Conservation (phyloP, 257 asterid species). For the Lycium barbarum region DNA sequence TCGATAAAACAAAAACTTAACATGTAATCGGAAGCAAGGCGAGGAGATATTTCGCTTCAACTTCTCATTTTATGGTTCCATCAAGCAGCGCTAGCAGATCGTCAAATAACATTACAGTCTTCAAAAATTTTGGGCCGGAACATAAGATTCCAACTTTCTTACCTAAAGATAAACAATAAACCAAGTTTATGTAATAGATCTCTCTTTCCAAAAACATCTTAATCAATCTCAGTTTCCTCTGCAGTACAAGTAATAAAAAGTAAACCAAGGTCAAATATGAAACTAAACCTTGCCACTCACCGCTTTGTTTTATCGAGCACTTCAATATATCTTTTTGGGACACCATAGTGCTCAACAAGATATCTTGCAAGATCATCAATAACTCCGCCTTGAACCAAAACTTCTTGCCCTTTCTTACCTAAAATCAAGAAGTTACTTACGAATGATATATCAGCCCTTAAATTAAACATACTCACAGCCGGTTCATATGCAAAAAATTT, state of each 20-base stretch:
- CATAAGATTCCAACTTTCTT: background rate
- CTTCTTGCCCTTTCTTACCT: conserved; percentile 96
- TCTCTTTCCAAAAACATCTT: background rate
- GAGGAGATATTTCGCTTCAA: background rate
- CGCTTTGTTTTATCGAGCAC: conserved; percentile 88
- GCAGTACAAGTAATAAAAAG: background rate
- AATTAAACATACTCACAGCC: background rate
- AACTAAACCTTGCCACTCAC: conserved; percentile 52
- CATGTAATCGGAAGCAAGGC: background rate
- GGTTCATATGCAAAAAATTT: background rate
- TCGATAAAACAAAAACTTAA: background rate
- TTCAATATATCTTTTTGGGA: conserved; percentile 88
- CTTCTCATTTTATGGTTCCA: background rate
- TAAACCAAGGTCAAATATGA: background rate
- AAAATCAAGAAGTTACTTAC: conserved; percentile 13
- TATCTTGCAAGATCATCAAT: conserved; percentile 86
- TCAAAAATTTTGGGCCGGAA: background rate
- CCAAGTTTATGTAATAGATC: background rate
- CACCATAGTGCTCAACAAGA: conserved; percentile 81
- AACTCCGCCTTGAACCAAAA: conserved; percentile 94
- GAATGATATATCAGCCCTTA: conserved; percentile 23
- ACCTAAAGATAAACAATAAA: conserved; percentile 20
- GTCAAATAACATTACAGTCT: background rate
- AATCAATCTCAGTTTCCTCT: background rate
- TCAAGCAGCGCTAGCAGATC: background rate